Base-by-base conservation (phyloP, 371 early-diverging fungal species). In the Basidiobolus meristosporus region DNA sequence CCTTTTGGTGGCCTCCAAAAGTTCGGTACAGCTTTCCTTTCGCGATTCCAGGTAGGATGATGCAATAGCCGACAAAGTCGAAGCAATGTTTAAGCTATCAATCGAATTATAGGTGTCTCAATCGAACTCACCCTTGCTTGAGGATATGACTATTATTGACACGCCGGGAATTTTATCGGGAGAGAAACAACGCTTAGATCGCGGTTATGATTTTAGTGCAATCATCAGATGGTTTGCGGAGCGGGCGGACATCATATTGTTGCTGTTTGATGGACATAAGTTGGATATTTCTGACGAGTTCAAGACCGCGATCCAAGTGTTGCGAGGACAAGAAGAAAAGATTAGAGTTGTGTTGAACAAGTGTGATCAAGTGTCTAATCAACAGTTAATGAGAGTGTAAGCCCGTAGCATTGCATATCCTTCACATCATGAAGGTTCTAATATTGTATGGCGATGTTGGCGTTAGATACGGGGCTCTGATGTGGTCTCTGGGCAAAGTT, bases 401-500 rank as follows among this genome's bases (percentile, higher is more conserved):
- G 70, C 60, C 7, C 28, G 26, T 38, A 11, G 23, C 18, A 9
- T 6, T 14, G 5, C 29, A 10, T n/a, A 1, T 22, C 22, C n/a
- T 29, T n/a, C n/a, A n/a, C n/a, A 10, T 11, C 1, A 7, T 23
- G 20, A n/a, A 16, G 10, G 7, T 15, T n/a, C 28, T 22, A 23
- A 21, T 15, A 38, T 39, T 21, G n/a, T 12, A 34, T 41, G 10
- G 36, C 23, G 3, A 35, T 12, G n/a, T 15, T n/a, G 22, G 7
- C 31, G 36, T 16, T 43, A 76, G 76, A 0, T 82, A 83, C 47
- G 90, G 90, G 42, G 90, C 90, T 9, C 57, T 89, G 59, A 89
- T 89, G 90, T 89, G 89, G 89, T 84, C 89, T 17, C 63, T 89
- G 9, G 90, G 90, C 38, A 83, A 82, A 51, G 85, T 90, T 1